Percentiles rank a stretch among this genome's conserved stretches.
Conservation (phyloP, 495 filamentous ascomycete genomes). For the Tuber brumale region DNA sequence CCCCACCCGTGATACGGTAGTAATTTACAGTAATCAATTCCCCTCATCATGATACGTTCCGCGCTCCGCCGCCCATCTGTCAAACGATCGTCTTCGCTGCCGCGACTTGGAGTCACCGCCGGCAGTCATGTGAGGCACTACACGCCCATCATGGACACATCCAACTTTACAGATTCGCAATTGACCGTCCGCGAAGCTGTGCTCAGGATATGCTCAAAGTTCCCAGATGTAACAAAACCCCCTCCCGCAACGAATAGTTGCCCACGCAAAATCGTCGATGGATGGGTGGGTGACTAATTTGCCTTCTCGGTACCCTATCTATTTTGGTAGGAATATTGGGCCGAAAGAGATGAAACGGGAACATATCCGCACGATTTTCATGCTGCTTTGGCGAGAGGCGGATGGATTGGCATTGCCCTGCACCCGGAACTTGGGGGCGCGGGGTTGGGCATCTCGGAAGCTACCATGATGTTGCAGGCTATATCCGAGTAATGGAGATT, state of each 20-base stretch:
- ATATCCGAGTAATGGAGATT: slow-evolving; percentile 41
- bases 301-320: slow-evolving; percentile 8
- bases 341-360: slow-evolving; percentile 58
- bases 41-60: neutral
- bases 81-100: neutral
- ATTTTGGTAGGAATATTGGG: slow-evolving; percentile 57
- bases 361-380: slow-evolving; percentile 68
- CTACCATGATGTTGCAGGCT: slow-evolving; percentile 79
- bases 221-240: slow-evolving; percentile 46
- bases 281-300: neutral
- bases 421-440: slow-evolving; percentile 65
- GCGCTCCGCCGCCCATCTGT: neutral
- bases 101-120: neutral
- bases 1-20: neutral
- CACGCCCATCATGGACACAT: slow-evolving; percentile 57
- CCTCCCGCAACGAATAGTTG: neutral
- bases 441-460: slow-evolving; percentile 71
- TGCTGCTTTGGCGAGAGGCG: slow-evolving; percentile 64
- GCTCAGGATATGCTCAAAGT: slow-evolving; percentile 59
- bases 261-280: neutral
- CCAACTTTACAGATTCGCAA: slow-evolving; percentile 65
- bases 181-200: slow-evolving; percentile 65
- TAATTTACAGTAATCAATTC: neutral
- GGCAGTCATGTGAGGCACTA: slow-evolving; percentile 2
- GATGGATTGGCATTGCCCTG: slow-evolving; percentile 77